Conservation (phyloP, 208 protist genomes). For the Strigomonas galati region DNA sequence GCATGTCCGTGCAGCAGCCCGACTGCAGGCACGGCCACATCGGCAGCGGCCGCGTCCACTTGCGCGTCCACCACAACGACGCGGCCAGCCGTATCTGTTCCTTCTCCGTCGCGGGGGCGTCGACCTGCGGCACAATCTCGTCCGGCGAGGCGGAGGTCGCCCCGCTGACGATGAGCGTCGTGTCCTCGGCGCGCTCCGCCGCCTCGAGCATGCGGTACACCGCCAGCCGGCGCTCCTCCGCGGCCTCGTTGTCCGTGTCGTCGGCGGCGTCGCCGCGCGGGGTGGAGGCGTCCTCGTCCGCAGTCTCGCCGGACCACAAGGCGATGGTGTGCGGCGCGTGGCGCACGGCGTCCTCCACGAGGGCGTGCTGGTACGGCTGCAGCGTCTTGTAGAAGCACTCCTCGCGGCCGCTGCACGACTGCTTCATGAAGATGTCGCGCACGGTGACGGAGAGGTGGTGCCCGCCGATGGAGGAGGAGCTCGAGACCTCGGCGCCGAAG, state of each 20-base stretch:
- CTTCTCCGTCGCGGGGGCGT: background rate
- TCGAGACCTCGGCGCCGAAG: conserved; percentile 24
- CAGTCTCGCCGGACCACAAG: background rate
- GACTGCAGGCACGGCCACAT: no score
- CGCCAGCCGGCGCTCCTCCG: background rate
- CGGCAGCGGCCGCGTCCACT: conserved; percentile 11
- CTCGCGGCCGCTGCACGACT: conserved; percentile 64
- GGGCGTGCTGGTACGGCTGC: conserved; percentile 45
- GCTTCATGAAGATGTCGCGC: conserved; percentile 70
- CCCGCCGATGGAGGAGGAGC: conserved; percentile 63
- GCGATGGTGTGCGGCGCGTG: background rate
- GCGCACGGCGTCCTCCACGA: conserved; percentile 37
- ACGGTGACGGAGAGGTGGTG: conserved; percentile 73
- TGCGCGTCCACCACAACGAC: conserved; percentile 16
- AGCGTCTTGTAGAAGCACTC: conserved; percentile 80
- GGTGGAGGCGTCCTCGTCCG: background rate
- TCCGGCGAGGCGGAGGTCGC: background rate
- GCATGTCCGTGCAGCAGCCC: no score
- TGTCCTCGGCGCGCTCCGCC: no score
- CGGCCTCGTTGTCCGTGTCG: conserved; percentile 2
- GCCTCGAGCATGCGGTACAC: background rate
- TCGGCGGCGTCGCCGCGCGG: background rate
- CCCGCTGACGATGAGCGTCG: background rate
- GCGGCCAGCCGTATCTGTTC: conserved; percentile 14
- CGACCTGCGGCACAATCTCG: background rate